Evolutionary conservation across 805 yeast genomes (phyloP).

Genomic region (Soucietia sequanensis): DNA sequence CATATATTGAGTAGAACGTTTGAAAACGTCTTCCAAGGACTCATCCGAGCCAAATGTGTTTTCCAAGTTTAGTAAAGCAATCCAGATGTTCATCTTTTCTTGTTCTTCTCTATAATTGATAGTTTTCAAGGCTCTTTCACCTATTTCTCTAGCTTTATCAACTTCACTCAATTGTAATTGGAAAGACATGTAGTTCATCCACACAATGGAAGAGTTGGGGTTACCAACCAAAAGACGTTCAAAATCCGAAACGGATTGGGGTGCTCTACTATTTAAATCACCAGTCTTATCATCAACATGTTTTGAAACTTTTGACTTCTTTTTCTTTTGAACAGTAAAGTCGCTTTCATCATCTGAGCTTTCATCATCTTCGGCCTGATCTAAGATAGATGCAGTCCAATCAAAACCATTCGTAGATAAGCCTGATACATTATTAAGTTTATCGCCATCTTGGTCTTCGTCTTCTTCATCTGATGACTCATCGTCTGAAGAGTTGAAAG

Average conservation of each 20-base stretch:
- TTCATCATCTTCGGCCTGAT: slow-evolving; percentile 64
- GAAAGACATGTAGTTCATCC: slow-evolving; percentile 99
- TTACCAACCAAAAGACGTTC: slow-evolving; percentile 89
- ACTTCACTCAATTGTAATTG: slow-evolving; percentile 91
- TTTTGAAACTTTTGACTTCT: slow-evolving; percentile 48
- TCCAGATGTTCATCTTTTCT: slow-evolving; percentile 93
- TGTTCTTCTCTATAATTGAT: slow-evolving; percentile 89
- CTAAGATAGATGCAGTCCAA: slow-evolving; percentile 91
- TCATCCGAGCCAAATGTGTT: slow-evolving; percentile 89
- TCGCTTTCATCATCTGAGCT: slow-evolving; percentile 56
- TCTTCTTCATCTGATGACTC: slow-evolving; percentile 25
- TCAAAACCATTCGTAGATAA: slow-evolving; percentile 86
- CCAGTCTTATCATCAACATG: slow-evolving; percentile 78
- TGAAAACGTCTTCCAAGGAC: slow-evolving; percentile 74
- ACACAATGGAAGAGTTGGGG: slow-evolving; percentile 88
- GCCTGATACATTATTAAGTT: slow-evolving; percentile 37
- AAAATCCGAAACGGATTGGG: slow-evolving; percentile 88
- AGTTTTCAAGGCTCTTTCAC: slow-evolving; percentile 86
- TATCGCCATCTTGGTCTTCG: slow-evolving; percentile 26
- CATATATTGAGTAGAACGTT: slow-evolving; percentile 86
- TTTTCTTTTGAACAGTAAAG: slow-evolving; percentile 52
- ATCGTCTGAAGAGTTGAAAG: slow-evolving; percentile 25
- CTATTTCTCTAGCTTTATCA: slow-evolving; percentile 92
- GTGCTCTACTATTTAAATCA: slow-evolving; percentile 78
- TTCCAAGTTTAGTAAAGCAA: slow-evolving; percentile 91